A percentile compares a stretch with the other conserved stretches of the same genome.
phyloP scores from a whole-genome alignment of 805 yeast genomes.

The Candida corydali region DNA sequence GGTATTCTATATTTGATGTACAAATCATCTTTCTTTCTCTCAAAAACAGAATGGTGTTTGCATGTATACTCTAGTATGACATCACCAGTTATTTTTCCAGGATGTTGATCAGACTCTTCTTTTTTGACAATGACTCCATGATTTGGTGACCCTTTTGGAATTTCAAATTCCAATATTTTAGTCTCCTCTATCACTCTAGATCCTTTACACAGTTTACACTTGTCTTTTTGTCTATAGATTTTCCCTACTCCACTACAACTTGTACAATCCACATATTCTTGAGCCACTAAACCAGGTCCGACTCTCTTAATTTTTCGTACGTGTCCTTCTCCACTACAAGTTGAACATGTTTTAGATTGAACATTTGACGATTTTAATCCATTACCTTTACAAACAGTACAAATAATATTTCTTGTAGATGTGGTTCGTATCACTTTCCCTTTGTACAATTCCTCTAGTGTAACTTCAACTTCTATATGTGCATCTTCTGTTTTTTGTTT shows the following conservation, averaged over 20 bases:
- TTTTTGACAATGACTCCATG: constrained; percentile 58
- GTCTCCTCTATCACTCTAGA: constrained; percentile 56
- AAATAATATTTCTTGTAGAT: constrained; percentile 66
- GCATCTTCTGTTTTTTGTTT: constrained; percentile 61
- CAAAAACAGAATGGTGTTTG: constrained; percentile 45
- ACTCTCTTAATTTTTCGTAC: constrained; percentile 57
- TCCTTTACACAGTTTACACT: constrained; percentile 77
- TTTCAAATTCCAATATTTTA: constrained; percentile 70
- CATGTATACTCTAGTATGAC: constrained; percentile 60
- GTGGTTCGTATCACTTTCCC: constrained; percentile 78
- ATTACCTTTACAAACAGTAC: constrained; percentile 68
- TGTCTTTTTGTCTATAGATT: constrained; percentile 57
- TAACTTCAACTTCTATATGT: constrained; percentile 55
- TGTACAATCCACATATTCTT: constrained; percentile 56
- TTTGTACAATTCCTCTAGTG: constrained; percentile 69
- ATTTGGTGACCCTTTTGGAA: constrained; percentile 65
- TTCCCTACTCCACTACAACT: constrained; percentile 72
- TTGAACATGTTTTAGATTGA: constrained; percentile 49
- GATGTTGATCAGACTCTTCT: constrained; percentile 75
- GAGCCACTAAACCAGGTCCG: constrained; percentile 73
- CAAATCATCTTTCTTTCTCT: constrained; percentile 61
- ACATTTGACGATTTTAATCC: constrained; percentile 65
- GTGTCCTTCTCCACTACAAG: constrained; percentile 72
- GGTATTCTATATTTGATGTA: constrained; percentile 57
- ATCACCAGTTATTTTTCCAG: constrained; percentile 75